Base-by-base conservation (phyloP, 78 protist species). In the Dictyostelium purpureum region DNA sequence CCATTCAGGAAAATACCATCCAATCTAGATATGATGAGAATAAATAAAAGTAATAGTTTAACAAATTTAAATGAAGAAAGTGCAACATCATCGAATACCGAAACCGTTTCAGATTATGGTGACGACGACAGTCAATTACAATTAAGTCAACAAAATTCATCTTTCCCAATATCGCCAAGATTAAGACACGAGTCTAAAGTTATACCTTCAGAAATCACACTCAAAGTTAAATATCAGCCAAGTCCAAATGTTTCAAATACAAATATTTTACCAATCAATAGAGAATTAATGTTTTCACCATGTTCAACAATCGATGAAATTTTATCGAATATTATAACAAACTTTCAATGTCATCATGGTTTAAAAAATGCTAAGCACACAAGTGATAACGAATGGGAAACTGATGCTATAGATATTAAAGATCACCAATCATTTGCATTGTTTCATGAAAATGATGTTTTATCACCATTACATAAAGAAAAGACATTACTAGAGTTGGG, bases 221-320 rank as follows among this genome's bases (percentile, higher is more conserved):
- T 77, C 12, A 38, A n/a, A 40, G 40, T 77, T 57, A 57, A 19
- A 57, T 77, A 28, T 77, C 51, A 21, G 10, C 75, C 69, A 79
- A 66, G 52, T 12, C 4, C 75, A 61, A 37, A 51, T 6, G 18
- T 51, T 28, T 49, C 69, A 43, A 56, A n/a, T 63, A 35, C 49
- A 7, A 24, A 47, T 43, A 59, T 51, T 19, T 33, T 35, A 28
- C 57, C 42, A 59, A 45, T 57, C 40, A 80, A 83, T 16, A 83
- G 71, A 43, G 11, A 42, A 7, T 83, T 83, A 10, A 56, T 51
- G 21, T 61, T 85, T 42, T 85, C 92, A 59, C 80, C 83, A 28
- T 85, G 92, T 59, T 73, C 82, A 28, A 85, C 92, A 0, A 63
- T 85, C 33, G 92, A 85, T n/a, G 92, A 85, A 43, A 57, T 45